Base-by-base conservation (phyloP, 371 early-diverging fungal species). In the Zychaea mexicana region DNA sequence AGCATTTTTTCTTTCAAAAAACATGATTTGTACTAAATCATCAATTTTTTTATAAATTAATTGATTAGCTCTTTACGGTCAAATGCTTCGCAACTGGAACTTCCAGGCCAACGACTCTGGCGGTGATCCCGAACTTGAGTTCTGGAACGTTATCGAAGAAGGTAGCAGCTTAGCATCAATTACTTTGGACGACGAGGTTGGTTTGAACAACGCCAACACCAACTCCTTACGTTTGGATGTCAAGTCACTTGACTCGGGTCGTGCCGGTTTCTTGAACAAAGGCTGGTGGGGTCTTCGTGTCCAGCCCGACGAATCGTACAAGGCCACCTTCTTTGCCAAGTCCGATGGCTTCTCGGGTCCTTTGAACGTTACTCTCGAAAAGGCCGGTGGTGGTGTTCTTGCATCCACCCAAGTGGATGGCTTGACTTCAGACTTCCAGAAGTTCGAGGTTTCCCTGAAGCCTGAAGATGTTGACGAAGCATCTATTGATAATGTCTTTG, bases 231-330 rank as follows among this genome's bases (percentile, higher is more conserved):
- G 70, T 9, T 45, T 69, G 55, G 70, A 69, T 47, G 57, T 69
- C 10, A 32, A 38, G 15, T 39, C 32, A 3, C 30, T 60, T 7
- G 59, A 30, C 2, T 42, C 60, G 26, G 65, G 61, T 15, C 45
- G 63, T 15, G 70, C 52, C 36, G 70, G 70, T 21, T 47, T 69
- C 52, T 45, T 62, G 33, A 69, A 69, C 52, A 60, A 65, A 56
- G 70, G 70, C 12, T 69, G 62, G 58, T 62, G 62, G 59, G 70
- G 70, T 21, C 26, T 69, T 5, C 66, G 66, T 13, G 61, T 65
- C 5, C 62, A 64, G 26, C 62, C 65, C 3, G 62, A 33, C 9
- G 68, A 68, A 39, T 52, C 53, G 13, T 69, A 69, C 52, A 65
- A 36, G 21, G 66, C 70, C 8, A 46, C 56, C 17, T 69, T 69